Evolutionary conservation across 306 rosid genomes (phyloP).

Genomic region (Cucumis melo): DNA sequence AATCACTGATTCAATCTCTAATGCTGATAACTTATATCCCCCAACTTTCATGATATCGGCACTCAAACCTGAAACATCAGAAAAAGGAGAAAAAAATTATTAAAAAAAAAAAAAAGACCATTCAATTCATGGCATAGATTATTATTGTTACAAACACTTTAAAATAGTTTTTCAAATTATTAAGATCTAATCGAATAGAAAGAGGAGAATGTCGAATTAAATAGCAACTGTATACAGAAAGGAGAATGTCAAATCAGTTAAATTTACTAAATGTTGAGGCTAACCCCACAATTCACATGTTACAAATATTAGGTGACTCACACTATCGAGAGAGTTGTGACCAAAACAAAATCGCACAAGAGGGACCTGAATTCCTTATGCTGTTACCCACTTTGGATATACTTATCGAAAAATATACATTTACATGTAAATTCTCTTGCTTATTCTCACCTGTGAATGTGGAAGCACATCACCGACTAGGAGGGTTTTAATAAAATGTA

Average conservation of each 20-base stretch:
- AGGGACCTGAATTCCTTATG: not conserved
- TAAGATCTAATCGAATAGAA: not conserved
- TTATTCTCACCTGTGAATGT: not conserved
- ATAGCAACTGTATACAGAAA: too few relatives aligned
- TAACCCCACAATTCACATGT: not conserved
- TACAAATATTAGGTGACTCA: not conserved
- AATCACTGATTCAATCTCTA: slow-evolving; percentile 85
- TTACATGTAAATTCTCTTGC: not conserved
- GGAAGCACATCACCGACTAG: not conserved
- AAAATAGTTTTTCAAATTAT: not conserved
- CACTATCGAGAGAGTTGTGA: too few relatives aligned
- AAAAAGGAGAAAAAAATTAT: slow-evolving; percentile 5
- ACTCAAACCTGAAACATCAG: slow-evolving; percentile 49
- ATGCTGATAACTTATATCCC: slow-evolving; percentile 79
- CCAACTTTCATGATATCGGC: slow-evolving; percentile 94
- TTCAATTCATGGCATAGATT: not conserved
- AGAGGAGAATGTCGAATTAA: too few relatives aligned
- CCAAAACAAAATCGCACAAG: too few relatives aligned
- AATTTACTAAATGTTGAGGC: not conserved
- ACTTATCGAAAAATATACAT: not conserved
- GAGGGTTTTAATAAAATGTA: not conserved
- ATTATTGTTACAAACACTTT: not conserved
- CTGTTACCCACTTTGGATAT: not conserved
- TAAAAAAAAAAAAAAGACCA: too few relatives aligned
- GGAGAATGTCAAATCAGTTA: not conserved